Conservation (phyloP, 306 rosid species). For the Cicer yamashitae region DNA sequence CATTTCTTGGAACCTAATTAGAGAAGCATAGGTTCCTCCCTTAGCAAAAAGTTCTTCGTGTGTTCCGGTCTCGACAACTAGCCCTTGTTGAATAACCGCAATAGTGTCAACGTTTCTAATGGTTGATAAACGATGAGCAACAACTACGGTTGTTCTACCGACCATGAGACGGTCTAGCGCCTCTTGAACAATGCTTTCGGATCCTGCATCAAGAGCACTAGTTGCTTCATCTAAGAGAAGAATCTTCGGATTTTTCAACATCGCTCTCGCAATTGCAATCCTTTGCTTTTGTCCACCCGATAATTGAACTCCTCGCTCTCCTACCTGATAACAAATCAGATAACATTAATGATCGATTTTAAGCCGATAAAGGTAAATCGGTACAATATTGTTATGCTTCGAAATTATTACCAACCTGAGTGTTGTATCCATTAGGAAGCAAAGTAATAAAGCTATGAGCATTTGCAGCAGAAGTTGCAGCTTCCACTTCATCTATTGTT, state of each 20-base stretch:
- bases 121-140: constrained; percentile 93
- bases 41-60: constrained; percentile 88
- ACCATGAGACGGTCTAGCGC: constrained; percentile 96
- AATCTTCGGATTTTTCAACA: constrained; percentile 91
- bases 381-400: background rate
- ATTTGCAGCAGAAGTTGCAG: constrained; percentile 86
- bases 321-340: constrained; percentile 60
- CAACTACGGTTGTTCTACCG: constrained; percentile 92
- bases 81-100: constrained; percentile 95
- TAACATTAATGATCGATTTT: constrained; percentile 9
- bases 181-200: constrained; percentile 97
- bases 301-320: constrained; percentile 94
- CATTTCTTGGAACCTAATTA: constrained; percentile 96
- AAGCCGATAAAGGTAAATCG: background rate
- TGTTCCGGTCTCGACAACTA: constrained; percentile 95
- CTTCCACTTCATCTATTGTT: constrained; percentile 90
- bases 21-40: constrained; percentile 83
- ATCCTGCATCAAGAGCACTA: constrained; percentile 94
- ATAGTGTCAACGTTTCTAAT: constrained; percentile 88
- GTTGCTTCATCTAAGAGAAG: constrained; percentile 98
- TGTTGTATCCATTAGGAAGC: constrained; percentile 89
- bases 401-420: constrained; percentile 66
- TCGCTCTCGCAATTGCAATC: constrained; percentile 97
- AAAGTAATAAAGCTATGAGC: constrained; percentile 91
- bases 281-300: constrained; percentile 99